A percentile compares a stretch with the other conserved stretches of the same genome.
phyloP scores from a whole-genome alignment of 1,284 basidiomycete species.

The Mycena sp. region DNA sequence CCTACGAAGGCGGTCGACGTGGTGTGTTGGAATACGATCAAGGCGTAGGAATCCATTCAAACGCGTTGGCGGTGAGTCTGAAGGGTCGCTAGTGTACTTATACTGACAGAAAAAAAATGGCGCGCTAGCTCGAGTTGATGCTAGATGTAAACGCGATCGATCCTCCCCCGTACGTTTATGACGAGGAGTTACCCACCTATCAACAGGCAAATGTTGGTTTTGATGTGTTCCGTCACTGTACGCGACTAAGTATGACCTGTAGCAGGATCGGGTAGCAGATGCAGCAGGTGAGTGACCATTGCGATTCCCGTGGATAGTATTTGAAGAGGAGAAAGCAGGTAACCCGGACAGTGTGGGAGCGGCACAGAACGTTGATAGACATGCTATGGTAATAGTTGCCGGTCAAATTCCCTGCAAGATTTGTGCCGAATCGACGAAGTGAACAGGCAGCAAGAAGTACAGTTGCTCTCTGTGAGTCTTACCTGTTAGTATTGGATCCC shows the following conservation, averaged over 20 bases:
- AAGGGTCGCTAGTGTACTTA: too few species aligned
- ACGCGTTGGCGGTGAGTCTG: too few species aligned
- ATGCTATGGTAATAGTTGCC: not conserved
- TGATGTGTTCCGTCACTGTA: not conserved
- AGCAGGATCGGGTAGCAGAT: not conserved
- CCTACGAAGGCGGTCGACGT: not conserved
- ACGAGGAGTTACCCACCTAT: conserved; percentile 9
- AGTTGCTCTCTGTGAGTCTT: conserved; percentile 4
- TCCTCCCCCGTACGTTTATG: conserved; percentile 6
- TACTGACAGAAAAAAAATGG: too few species aligned
- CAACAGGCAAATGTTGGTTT: not conserved
- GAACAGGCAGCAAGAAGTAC: conserved; percentile 11
- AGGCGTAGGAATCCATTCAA: not conserved
- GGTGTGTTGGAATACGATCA: not conserved
- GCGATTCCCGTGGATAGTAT: too few species aligned
- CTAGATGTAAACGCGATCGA: not conserved
- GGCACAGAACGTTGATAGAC: too few species aligned
- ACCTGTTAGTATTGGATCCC: too few species aligned
- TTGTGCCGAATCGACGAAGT: not conserved
- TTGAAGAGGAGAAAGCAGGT: too few species aligned
- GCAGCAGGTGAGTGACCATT: conserved; percentile 1
- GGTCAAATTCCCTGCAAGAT: not conserved
- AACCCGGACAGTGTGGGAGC: too few species aligned
- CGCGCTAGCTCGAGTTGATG: not conserved
- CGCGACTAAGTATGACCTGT: not conserved